Evolutionary conservation across 306 rosid genomes (phyloP).

Genomic region (Neltuma alba): DNA sequence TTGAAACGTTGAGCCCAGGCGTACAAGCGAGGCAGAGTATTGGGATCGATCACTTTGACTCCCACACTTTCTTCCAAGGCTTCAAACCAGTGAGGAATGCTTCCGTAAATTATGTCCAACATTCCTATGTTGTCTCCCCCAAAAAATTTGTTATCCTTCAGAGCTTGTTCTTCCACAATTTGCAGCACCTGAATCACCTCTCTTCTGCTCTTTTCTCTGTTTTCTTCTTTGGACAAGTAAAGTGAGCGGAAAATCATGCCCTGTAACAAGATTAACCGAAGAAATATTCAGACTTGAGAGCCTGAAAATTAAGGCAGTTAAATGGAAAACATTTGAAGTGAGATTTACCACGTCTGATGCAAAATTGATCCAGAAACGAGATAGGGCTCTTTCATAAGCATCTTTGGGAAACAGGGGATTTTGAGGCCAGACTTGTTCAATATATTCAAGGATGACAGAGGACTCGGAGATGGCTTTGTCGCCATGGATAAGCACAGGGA

Average conservation of each 20-base stretch:
- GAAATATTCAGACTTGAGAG: not conserved
- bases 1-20: constrained; percentile 4
- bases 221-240: constrained; percentile 1
- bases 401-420: constrained; percentile 38
- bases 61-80: not conserved
- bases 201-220: constrained; percentile 30
- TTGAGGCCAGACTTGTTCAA: constrained; percentile 31
- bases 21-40: not conserved
- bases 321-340: not conserved
- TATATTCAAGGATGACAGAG: constrained; percentile 33
- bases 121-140: not conserved
- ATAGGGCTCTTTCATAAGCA: constrained; percentile 35
- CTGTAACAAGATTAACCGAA: not conserved
- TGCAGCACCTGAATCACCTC: constrained; percentile 1
- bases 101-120: not conserved
- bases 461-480: constrained; percentile 38
- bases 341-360: constrained; percentile 27
- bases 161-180: not conserved
- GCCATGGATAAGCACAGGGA: constrained; percentile 39
- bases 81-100: not conserved
- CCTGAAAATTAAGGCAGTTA: not conserved
- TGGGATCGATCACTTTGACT: not conserved
- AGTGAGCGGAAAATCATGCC: not conserved
- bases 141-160: not conserved
- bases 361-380: constrained; percentile 37